A percentile compares a stretch with the other conserved stretches of the same genome.
Evolutionary conservation across 495 filamentous ascomycete genomes (phyloP).

Genomic region (Ramalina intermedia): DNA sequence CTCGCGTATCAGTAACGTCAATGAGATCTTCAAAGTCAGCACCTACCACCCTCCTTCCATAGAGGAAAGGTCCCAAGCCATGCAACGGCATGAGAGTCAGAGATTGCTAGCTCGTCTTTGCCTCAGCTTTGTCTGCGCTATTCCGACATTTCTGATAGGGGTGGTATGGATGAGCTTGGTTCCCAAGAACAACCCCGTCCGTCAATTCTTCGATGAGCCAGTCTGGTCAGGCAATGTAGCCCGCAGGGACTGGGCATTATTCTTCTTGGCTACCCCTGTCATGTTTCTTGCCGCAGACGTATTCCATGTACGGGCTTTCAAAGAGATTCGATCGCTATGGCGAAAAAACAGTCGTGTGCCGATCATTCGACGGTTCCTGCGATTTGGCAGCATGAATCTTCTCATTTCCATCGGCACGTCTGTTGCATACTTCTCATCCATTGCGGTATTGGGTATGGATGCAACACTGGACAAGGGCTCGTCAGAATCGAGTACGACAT

Average conservation of each 20-base stretch:
- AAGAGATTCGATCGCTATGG: conserved; percentile 72
- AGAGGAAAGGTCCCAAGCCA: conserved; percentile 65
- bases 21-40: conserved; percentile 47
- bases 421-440: conserved; percentile 75
- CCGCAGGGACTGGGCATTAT: conserved; percentile 68
- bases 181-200: conserved; percentile 35
- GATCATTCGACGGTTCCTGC: conserved; percentile 62
- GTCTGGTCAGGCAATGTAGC: conserved; percentile 60
- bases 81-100: conserved; percentile 48
- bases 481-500: conserved; percentile 40
- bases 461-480: conserved; percentile 29
- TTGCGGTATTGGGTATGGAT: conserved; percentile 63
- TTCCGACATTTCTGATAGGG: conserved; percentile 81
- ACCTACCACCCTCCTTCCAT: conserved; percentile 73
- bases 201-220: conserved; percentile 50
- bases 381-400: conserved; percentile 95
- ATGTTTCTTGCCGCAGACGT: conserved; percentile 81
- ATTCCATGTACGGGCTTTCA: conserved; percentile 66
- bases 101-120: conserved; percentile 50
- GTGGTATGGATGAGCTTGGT: conserved; percentile 86
- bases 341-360: conserved; percentile 63
- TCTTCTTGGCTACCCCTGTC: conserved; percentile 76
- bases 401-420: conserved; percentile 79
- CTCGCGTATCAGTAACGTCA: conserved; percentile 43
- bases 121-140: conserved; percentile 56